Evolutionary conservation across 495 filamentous ascomycete genomes (phyloP).

Genomic region (Xylaria palmicola): DNA sequence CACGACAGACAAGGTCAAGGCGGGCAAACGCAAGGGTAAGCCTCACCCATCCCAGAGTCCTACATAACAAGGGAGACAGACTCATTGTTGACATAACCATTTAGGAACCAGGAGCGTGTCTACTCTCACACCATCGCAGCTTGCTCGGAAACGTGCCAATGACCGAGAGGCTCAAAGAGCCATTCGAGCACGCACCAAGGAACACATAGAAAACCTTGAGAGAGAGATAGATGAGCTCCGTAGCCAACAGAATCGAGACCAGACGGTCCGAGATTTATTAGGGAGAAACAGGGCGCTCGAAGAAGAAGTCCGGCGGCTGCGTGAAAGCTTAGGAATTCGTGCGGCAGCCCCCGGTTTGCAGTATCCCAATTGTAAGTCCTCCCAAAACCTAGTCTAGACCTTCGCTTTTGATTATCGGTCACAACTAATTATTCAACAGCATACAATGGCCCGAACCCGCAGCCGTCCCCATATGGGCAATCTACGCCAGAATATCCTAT

Average conservation of each 20-base stretch:
- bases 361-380: constrained; percentile 11
- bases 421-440: constrained; percentile 23
- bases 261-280: constrained; percentile 34
- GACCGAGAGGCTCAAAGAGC: constrained; percentile 86
- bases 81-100: neutral
- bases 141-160: constrained; percentile 80
- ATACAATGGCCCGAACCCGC: constrained; percentile 19
- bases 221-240: constrained; percentile 61
- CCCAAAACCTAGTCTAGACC: neutral
- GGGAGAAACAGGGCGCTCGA: constrained; percentile 40
- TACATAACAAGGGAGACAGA: neutral
- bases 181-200: constrained; percentile 78
- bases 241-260: constrained; percentile 33
- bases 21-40: constrained; percentile 22
- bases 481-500: constrained; percentile 21
- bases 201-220: constrained; percentile 76
- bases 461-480: constrained; percentile 19
- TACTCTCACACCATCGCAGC: constrained; percentile 69
- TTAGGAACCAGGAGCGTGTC: constrained; percentile 66
- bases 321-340: constrained; percentile 29
- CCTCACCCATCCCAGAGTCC: neutral
- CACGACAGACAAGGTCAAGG: constrained; percentile 2
- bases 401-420: neutral
- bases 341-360: constrained; percentile 8
- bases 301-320: constrained; percentile 32